A percentile compares a stretch with the other conserved stretches of the same genome.
Conservation (phyloP, 768 basidiomycete species). For the Hygrophoropsis aurantiaca region DNA sequence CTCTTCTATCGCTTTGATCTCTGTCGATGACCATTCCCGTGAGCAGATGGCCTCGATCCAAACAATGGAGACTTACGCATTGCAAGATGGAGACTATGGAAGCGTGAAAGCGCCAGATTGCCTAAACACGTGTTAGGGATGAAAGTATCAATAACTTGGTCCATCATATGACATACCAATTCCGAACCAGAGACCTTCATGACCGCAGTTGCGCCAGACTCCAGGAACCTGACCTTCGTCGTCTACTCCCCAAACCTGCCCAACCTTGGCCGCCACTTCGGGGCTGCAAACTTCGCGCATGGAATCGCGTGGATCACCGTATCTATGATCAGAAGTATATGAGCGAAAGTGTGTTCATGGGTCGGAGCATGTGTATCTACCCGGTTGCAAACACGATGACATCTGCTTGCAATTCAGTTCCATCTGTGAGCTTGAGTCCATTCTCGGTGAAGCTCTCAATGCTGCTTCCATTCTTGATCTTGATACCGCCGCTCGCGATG, state of each 20-base stretch:
- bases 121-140: slow-evolving; percentile 11
- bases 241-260: slow-evolving; percentile 60
- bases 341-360: neutral
- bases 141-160: neutral
- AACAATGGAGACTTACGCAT: slow-evolving; percentile 22
- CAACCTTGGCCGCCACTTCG: slow-evolving; percentile 43
- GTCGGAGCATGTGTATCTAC: slow-evolving; percentile 6
- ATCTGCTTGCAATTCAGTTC: slow-evolving; percentile 31
- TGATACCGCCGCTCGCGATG: slow-evolving; percentile 49
- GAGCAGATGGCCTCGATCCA: too few relatives aligned
- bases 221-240: slow-evolving; percentile 60
- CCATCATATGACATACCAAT: slow-evolving; percentile 16
- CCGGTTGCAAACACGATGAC: slow-evolving; percentile 32
- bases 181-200: slow-evolving; percentile 35
- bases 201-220: slow-evolving; percentile 29
- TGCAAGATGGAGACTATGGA: slow-evolving; percentile 30
- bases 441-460: slow-evolving; percentile 30
- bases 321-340: slow-evolving; percentile 30
- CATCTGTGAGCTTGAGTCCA: slow-evolving; percentile 30
- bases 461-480: slow-evolving; percentile 44
- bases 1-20: slow-evolving; percentile 29
- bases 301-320: slow-evolving; percentile 42
- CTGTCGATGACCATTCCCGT: slow-evolving; percentile 8
- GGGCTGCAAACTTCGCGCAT: slow-evolving; percentile 46
- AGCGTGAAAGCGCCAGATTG: slow-evolving; percentile 22